These are phyloP conservation scores for Lachnellula arida DNA, from an alignment of 2,329 filamentous ascomycete species.

Conservation along the genomic window DNA sequence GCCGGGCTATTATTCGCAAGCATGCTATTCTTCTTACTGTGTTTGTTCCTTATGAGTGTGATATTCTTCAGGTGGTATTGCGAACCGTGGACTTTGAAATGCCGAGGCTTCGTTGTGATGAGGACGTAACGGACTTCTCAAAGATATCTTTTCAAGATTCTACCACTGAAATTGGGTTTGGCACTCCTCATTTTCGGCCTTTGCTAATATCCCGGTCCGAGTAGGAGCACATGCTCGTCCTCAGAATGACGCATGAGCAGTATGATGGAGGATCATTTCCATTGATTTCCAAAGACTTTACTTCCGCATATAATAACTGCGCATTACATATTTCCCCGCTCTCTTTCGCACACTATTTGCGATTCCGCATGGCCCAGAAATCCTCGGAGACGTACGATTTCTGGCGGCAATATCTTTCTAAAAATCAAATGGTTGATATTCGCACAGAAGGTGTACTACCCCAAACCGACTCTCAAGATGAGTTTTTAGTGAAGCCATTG, in stretches of 20 bases:
- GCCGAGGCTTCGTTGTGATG: neutral
- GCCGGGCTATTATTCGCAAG: conserved; percentile 2
- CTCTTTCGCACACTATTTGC: neutral
- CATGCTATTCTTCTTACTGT: conserved; percentile 6
- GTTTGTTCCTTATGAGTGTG: conserved; percentile 2
- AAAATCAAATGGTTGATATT: neutral
- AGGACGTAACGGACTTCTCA: neutral
- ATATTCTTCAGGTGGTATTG: conserved; percentile 31
- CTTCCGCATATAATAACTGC: neutral
- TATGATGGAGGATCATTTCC: neutral
- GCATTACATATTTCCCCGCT: neutral
- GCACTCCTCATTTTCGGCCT: neutral
- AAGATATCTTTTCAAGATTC: neutral
- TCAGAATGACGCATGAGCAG: neutral
- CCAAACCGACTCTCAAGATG: neutral
- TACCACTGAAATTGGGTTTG: neutral
- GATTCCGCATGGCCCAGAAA: neutral
- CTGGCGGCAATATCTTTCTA: neutral
- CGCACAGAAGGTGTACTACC: neutral
- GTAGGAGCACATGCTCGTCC: neutral
- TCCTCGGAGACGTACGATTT: neutral
- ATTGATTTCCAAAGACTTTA: neutral
- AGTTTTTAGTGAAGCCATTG: neutral
- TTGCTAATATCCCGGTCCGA: neutral
- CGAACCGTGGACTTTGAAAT: conserved; percentile 16